These are phyloP conservation scores for Themeda triandra DNA, from an alignment of 176 grass and related monocot genomes.

Conservation along the genomic window DNA sequence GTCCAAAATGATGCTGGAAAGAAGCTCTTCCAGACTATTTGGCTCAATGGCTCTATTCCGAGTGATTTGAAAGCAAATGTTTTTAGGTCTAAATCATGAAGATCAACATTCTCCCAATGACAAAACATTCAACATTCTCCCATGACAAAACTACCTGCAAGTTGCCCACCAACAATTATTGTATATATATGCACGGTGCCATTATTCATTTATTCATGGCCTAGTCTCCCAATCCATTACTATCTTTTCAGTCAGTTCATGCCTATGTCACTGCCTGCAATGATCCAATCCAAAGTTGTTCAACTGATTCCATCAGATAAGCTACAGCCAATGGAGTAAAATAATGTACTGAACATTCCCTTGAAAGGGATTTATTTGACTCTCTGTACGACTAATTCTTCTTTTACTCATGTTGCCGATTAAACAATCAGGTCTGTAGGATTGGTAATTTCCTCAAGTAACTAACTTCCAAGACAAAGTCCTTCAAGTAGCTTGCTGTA, in stretches of 20 bases:
- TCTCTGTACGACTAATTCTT: background rate
- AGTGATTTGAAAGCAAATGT: too few species aligned
- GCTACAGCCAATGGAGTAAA: background rate
- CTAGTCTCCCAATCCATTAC: background rate
- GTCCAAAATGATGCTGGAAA: too few species aligned
- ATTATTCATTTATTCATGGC: background rate
- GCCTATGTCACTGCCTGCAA: background rate
- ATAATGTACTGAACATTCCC: background rate
- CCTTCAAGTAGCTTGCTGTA: background rate
- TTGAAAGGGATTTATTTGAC: slow-evolving; percentile 4
- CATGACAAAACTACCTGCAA: slow-evolving; percentile 5
- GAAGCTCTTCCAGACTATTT: too few species aligned
- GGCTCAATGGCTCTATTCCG: too few species aligned
- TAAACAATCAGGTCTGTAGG: slow-evolving; percentile 6
- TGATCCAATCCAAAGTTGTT: background rate
- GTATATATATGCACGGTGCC: background rate
- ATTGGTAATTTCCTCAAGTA: background rate
- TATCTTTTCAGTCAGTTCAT: background rate
- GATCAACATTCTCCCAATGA: too few species aligned
- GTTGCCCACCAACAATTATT: slow-evolving; percentile 8
- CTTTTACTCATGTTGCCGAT: background rate
- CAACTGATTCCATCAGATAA: slow-evolving; percentile 15
- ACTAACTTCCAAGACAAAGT: background rate
- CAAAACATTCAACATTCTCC: background rate
- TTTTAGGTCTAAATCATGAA: too few species aligned